These are phyloP conservation scores for Calonectria fujianensis DNA, from an alignment of 2,329 filamentous ascomycete genomes.

Conservation along the genomic window DNA sequence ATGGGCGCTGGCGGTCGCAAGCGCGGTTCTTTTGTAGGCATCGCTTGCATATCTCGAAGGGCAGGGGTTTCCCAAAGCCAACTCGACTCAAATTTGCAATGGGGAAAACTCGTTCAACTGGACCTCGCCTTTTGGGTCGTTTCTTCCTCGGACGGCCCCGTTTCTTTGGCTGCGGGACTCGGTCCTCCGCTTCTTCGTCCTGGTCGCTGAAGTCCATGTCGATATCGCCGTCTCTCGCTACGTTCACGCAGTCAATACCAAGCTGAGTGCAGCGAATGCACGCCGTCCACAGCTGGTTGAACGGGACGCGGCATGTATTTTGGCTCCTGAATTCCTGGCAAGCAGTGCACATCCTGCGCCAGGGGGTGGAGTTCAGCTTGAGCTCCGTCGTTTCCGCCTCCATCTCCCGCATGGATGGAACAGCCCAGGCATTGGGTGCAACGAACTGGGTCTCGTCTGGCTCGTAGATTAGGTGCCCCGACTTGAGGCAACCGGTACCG, in stretches of 20 bases:
- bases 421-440: background rate
- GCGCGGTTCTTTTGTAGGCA: constrained; percentile 50
- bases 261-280: constrained; percentile 55
- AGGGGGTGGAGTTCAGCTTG: background rate
- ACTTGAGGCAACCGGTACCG: constrained; percentile 36
- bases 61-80: constrained; percentile 56
- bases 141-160: background rate
- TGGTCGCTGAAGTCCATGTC: background rate
- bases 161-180: background rate
- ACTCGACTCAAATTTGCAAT: constrained; percentile 57
- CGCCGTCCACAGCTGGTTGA: constrained; percentile 23
- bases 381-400: constrained; percentile 31
- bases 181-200: background rate
- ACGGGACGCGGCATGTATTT: constrained; percentile 34
- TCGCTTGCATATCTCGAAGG: constrained; percentile 52
- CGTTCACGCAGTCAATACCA: constrained; percentile 56
- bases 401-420: background rate
- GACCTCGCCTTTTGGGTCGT: background rate
- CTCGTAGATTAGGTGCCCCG: constrained; percentile 5
- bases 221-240: too few relatives aligned
- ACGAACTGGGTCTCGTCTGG: background rate
- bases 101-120: constrained; percentile 40
- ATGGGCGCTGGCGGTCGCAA: constrained; percentile 63
- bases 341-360: constrained; percentile 41
- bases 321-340: constrained; percentile 27